Percentiles rank a stretch among this genome's conserved stretches.
phyloP scores from a whole-genome alignment of 2,329 filamentous ascomycete species.

The Fusarium staphyleae region DNA sequence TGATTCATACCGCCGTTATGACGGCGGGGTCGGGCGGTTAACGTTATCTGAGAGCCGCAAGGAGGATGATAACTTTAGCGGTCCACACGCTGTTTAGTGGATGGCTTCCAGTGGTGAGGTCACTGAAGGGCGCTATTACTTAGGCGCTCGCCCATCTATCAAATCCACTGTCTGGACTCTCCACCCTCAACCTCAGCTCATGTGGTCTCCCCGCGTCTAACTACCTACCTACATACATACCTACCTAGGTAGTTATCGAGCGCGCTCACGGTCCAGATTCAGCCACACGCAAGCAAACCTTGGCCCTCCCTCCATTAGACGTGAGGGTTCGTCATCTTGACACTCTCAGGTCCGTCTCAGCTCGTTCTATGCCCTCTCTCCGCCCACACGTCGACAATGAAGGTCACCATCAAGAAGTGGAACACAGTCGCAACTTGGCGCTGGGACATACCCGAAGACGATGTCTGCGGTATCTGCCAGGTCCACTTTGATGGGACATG shows the following conservation, averaged over 20 bases:
- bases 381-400: conserved; percentile 66
- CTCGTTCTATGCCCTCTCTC: not conserved
- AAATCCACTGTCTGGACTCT: conserved; percentile 2
- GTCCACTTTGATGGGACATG: conserved; percentile 98
- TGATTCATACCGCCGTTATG: conserved; percentile 12
- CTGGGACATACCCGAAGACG: conserved; percentile 97
- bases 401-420: conserved; percentile 93
- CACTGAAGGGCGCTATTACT: conserved; percentile 26
- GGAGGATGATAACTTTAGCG: conserved; percentile 10
- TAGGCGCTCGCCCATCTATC: conserved; percentile 13
- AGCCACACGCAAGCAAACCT: conserved; percentile 12
- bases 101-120: conserved; percentile 35
- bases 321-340: conserved; percentile 29
- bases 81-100: conserved; percentile 25
- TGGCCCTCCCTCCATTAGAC: conserved; percentile 3
- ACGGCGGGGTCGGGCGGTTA: conserved; percentile 16
- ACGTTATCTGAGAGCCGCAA: not conserved
- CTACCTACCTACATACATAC: no score
- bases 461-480: conserved; percentile 98
- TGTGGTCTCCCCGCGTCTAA: conserved; percentile 8
- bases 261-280: not conserved
- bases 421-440: conserved; percentile 95
- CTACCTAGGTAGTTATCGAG: no score
- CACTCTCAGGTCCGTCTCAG: conserved; percentile 9
- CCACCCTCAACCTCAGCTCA: conserved; percentile 17